These are phyloP conservation scores for Talaromyces sp. DNA, from an alignment of 2,329 filamentous ascomycete genomes.

Conservation along the genomic window DNA sequence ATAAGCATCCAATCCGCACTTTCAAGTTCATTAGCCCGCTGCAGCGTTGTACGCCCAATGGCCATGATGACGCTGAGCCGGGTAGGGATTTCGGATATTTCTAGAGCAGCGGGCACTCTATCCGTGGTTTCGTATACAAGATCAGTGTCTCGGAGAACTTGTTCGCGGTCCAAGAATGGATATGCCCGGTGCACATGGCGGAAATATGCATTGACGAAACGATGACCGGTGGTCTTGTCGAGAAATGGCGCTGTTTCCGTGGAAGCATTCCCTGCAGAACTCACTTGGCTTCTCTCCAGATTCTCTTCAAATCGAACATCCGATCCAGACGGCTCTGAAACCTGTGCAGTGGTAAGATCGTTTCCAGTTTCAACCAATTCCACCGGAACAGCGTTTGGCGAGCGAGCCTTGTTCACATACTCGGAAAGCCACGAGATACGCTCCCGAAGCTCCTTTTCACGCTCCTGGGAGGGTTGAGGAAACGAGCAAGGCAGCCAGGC, in stretches of 20 bases:
- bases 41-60: slow-evolving; percentile 42
- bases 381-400: slow-evolving; percentile 21
- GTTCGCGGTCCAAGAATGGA: slow-evolving; percentile 39
- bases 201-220: slow-evolving; percentile 38
- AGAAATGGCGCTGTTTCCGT: background rate
- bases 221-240: background rate
- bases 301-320: background rate
- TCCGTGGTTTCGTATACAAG: slow-evolving; percentile 24
- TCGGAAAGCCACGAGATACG: slow-evolving; percentile 38
- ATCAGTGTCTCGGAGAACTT: slow-evolving; percentile 22
- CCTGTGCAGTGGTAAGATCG: slow-evolving; percentile 21
- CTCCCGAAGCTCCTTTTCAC: slow-evolving; percentile 30
- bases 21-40: slow-evolving; percentile 39
- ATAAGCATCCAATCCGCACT: slow-evolving; percentile 13
- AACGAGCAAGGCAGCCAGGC: slow-evolving; percentile 38
- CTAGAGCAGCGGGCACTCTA: background rate
- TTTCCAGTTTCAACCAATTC: slow-evolving; percentile 29
- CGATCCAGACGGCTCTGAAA: slow-evolving; percentile 27
- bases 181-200: slow-evolving; percentile 44
- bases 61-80: slow-evolving; percentile 43
- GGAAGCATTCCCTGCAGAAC: background rate
- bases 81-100: slow-evolving; percentile 24
- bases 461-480: slow-evolving; percentile 29
- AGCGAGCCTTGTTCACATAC: slow-evolving; percentile 32
- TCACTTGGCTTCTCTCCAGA: background rate